phyloP scores from a whole-genome alignment of 108 stramenopile species.

The Bacterosira constricta region DNA sequence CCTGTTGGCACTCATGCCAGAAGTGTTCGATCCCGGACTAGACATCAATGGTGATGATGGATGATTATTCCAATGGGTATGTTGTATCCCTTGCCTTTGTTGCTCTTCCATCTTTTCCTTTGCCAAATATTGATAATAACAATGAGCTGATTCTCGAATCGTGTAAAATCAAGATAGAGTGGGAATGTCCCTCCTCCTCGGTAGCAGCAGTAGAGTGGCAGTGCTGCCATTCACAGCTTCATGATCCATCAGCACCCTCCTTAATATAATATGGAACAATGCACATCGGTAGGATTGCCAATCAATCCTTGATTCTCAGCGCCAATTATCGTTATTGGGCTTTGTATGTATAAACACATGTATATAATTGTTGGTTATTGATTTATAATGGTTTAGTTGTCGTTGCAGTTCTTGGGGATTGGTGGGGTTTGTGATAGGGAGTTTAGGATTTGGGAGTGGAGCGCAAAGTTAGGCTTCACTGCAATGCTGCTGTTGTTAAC shows the following conservation, averaged over 20 bases:
- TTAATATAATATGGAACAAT: conserved; percentile 12
- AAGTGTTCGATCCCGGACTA: too few species aligned
- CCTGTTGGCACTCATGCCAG: too few species aligned
- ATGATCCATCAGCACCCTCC: conserved; percentile 11
- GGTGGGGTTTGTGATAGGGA: too few species aligned
- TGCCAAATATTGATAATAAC: conserved; percentile 6
- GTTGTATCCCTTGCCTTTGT: too few species aligned
- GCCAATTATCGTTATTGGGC: conserved; percentile 16
- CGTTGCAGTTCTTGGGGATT: too few species aligned
- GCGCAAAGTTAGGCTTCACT: too few species aligned
- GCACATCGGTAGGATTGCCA: conserved; percentile 26
- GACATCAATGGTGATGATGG: too few species aligned
- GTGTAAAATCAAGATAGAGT: conserved; percentile 13
- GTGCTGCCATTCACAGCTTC: background rate
- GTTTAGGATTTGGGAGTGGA: too few species aligned
- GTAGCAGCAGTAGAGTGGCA: too few species aligned
- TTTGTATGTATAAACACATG: conserved; percentile 25
- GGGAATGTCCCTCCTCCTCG: conserved; percentile 9
- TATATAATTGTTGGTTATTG: conserved; percentile 1
- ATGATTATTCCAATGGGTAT: too few species aligned
- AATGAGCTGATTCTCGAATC: conserved; percentile 16
- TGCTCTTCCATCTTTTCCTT: background rate
- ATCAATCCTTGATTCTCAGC: conserved; percentile 46
- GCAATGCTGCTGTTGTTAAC: too few species aligned
- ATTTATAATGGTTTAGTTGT: too few species aligned